Percentiles rank a stretch among this genome's conserved stretches.
These are phyloP conservation scores for Fonsecaea multimorphosa DNA, from an alignment of 2,329 filamentous ascomycete species.

Conservation along the genomic window DNA sequence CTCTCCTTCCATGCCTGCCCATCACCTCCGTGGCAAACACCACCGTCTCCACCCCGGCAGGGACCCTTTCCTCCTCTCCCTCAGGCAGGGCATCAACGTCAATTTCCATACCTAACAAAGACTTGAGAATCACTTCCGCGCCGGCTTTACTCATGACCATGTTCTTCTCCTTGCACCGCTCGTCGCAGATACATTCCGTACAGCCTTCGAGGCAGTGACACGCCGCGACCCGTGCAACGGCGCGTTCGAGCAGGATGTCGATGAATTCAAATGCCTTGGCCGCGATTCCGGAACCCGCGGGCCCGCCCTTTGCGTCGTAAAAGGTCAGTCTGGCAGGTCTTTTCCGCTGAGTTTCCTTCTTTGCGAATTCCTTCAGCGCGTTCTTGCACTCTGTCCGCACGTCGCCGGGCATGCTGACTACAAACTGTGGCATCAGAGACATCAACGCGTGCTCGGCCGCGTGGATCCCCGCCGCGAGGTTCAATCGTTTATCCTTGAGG, in stretches of 20 bases:
- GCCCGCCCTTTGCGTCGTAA: constrained; percentile 91
- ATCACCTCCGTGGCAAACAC: constrained; percentile 72
- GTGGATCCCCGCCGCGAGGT: constrained; percentile 88
- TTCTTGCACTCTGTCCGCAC: constrained; percentile 95
- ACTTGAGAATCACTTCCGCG: constrained; percentile 78
- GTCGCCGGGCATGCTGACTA: constrained; percentile 87
- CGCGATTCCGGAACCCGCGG: constrained; percentile 81
- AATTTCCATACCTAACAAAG: constrained; percentile 75
- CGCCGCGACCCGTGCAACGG: constrained; percentile 73
- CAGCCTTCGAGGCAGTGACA: constrained; percentile 83
- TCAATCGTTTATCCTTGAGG: constrained; percentile 72
- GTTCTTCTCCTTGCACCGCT: constrained; percentile 83
- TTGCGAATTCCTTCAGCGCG: constrained; percentile 83
- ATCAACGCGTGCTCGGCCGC: constrained; percentile 92
- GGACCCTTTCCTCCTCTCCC: constrained; percentile 73
- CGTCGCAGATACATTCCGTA: constrained; percentile 85
- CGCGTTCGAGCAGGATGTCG: constrained; percentile 76
- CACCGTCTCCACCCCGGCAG: constrained; percentile 80
- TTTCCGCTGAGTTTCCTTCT: constrained; percentile 65
- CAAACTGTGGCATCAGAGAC: constrained; percentile 85
- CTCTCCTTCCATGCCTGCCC: constrained; percentile 41
- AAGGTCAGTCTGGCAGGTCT: constrained; percentile 88
- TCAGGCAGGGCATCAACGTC: constrained; percentile 85
- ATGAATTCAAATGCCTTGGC: constrained; percentile 94
- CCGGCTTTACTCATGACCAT: constrained; percentile 94